Percentiles rank a stretch among this genome's conserved stretches.
These are phyloP conservation scores for Claviceps purpurea DNA, from an alignment of 2,329 filamentous ascomycete genomes.

Conservation along the genomic window DNA sequence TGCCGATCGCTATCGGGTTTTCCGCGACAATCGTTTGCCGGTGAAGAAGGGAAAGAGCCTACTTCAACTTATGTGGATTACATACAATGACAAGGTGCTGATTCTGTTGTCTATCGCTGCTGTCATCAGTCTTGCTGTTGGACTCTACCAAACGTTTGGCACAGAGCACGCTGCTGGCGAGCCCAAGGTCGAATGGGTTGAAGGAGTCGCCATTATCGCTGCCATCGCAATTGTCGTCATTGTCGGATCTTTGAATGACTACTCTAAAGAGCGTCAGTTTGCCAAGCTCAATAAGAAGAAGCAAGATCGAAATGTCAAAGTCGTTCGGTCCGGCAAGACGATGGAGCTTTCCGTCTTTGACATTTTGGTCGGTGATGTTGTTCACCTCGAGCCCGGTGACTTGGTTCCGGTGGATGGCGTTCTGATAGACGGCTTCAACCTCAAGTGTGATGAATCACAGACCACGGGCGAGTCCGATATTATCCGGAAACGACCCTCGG, in stretches of 20 bases:
- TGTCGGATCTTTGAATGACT: slow-evolving; percentile 67
- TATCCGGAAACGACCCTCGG: slow-evolving; percentile 52
- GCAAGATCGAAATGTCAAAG: slow-evolving; percentile 60
- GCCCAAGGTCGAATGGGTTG: slow-evolving; percentile 61
- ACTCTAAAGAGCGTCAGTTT: slow-evolving; percentile 69
- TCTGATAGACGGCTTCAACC: slow-evolving; percentile 57
- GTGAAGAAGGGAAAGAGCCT: slow-evolving; percentile 63
- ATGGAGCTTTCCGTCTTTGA: slow-evolving; percentile 58
- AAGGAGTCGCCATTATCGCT: slow-evolving; percentile 71
- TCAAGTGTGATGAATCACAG: slow-evolving; percentile 68
- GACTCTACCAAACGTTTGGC: slow-evolving; percentile 63
- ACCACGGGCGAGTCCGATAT: slow-evolving; percentile 70
- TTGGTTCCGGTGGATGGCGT: slow-evolving; percentile 62
- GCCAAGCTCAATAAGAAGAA: slow-evolving; percentile 70
- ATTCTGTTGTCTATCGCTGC: slow-evolving; percentile 60
- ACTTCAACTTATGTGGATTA: slow-evolving; percentile 65
- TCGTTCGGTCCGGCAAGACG: slow-evolving; percentile 55
- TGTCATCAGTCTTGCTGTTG: slow-evolving; percentile 58
- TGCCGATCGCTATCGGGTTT: slow-evolving; percentile 55
- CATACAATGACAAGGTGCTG: slow-evolving; percentile 72
- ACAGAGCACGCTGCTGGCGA: slow-evolving; percentile 34
- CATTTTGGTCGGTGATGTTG: slow-evolving; percentile 54
- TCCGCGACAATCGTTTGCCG: slow-evolving; percentile 57
- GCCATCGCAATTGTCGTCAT: slow-evolving; percentile 65
- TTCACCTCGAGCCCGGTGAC: slow-evolving; percentile 63